phyloP scores from a whole-genome alignment of 768 basidiomycete species.

The Roridomyces roridus region DNA sequence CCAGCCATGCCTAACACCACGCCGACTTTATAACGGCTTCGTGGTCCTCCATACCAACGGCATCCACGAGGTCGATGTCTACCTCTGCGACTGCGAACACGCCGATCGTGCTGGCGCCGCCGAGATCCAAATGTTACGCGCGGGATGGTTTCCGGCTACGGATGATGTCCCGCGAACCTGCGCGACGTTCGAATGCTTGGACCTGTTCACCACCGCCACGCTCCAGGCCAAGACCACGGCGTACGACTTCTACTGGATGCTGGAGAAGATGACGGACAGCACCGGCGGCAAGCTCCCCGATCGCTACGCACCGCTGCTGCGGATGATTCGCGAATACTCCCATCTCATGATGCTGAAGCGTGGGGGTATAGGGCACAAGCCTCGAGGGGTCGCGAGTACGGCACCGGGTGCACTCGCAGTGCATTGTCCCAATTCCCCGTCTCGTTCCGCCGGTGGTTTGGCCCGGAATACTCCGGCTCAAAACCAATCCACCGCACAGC shows the following conservation, averaged over 20 bases:
- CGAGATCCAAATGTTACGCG: neutral
- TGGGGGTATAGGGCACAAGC: conserved; percentile 30
- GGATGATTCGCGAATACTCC: conserved; percentile 23
- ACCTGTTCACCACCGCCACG: neutral
- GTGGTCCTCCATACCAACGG: neutral
- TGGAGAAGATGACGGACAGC: conserved; percentile 4
- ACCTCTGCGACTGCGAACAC: neutral
- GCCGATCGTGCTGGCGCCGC: neutral
- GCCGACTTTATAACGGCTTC: neutral
- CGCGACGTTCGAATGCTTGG: neutral
- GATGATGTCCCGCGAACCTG: neutral
- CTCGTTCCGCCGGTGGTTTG: conserved; percentile 35
- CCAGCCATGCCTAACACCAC: neutral
- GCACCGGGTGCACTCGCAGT: conserved; percentile 33
- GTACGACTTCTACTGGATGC: conserved; percentile 1
- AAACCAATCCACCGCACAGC: too few species aligned
- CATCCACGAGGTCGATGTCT: neutral
- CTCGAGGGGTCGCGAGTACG: conserved; percentile 24
- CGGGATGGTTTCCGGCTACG: neutral
- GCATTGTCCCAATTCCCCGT: conserved; percentile 42
- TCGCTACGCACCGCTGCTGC: conserved; percentile 17
- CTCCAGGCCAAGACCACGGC: neutral
- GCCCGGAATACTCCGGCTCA: conserved; percentile 16
- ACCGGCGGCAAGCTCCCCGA: conserved; percentile 2
- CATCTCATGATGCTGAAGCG: conserved; percentile 35